phyloP scores from a whole-genome alignment of 2,329 filamentous ascomycete species.

The Allantophomopsis lycopodina region DNA sequence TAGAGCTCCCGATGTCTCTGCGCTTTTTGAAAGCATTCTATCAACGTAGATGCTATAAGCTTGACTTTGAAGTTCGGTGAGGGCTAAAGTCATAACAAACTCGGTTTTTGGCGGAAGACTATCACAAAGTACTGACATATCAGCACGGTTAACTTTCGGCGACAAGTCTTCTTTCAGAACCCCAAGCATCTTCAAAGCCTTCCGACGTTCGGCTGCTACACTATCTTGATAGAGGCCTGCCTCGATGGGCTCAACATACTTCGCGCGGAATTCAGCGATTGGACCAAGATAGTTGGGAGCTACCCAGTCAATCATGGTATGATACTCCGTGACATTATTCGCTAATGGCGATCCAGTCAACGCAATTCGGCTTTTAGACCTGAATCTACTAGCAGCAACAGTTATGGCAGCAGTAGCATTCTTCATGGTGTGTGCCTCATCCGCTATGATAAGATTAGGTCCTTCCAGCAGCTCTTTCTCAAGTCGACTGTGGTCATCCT shows the following conservation, averaged over 20 bases:
- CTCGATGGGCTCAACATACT: constrained; percentile 63
- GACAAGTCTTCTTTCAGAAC: constrained; percentile 59
- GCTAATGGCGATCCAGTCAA: constrained; percentile 78
- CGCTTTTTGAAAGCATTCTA: no score
- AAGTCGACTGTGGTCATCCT: constrained; percentile 23
- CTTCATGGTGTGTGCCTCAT: constrained; percentile 76
- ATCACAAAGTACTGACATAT: constrained; percentile 50
- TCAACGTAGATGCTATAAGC: constrained; percentile 43
- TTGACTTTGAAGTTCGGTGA: constrained; percentile 49
- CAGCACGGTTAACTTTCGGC: constrained; percentile 67
- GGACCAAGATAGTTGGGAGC: constrained; percentile 65
- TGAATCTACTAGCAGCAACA: constrained; percentile 40
- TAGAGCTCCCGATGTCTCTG: constrained; percentile 2
- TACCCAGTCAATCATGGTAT: constrained; percentile 79
- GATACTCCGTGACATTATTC: constrained; percentile 77
- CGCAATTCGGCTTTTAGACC: constrained; percentile 60
- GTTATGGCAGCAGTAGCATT: constrained; percentile 41
- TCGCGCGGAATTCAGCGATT: constrained; percentile 48
- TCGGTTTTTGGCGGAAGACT: constrained; percentile 66
- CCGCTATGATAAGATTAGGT: constrained; percentile 65
- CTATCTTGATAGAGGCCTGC: constrained; percentile 58
- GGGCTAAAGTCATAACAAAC: constrained; percentile 63
- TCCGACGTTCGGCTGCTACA: constrained; percentile 34
- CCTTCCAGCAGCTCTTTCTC: constrained; percentile 37
- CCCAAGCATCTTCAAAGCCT: constrained; percentile 50